These are phyloP conservation scores for Evansstolkia leycettana DNA, from an alignment of 495 filamentous ascomycete genomes.

Conservation along the genomic window DNA sequence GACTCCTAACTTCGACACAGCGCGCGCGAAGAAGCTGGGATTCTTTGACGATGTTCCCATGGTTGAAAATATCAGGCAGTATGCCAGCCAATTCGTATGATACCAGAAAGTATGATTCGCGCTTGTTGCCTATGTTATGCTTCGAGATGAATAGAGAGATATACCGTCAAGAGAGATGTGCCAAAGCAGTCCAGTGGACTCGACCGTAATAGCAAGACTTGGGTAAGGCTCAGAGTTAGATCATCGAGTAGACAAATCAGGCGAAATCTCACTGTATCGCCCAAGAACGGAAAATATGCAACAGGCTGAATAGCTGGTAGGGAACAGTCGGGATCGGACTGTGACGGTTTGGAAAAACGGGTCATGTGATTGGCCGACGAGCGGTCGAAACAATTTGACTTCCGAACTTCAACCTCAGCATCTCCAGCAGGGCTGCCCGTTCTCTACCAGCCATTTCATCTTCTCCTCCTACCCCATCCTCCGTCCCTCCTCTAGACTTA, in stretches of 20 bases:
- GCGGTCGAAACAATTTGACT: constrained; percentile 40
- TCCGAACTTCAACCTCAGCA: constrained; percentile 39
- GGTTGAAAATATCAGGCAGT: constrained; percentile 43
- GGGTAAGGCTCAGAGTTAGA: too few species aligned
- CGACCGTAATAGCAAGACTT: too few species aligned
- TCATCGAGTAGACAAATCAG: too few species aligned
- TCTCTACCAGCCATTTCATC: constrained; percentile 9
- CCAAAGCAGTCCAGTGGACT: too few species aligned
- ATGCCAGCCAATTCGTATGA: constrained; percentile 24
- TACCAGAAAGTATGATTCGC: too few species aligned
- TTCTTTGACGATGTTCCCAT: constrained; percentile 47
- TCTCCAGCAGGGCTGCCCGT: constrained; percentile 23
- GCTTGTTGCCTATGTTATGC: too few species aligned
- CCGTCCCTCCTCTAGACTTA: constrained; percentile 6
- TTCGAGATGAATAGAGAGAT: too few species aligned
- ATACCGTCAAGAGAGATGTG: neutral
- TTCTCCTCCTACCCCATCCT: constrained; percentile 20
- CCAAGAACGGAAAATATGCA: too few species aligned
- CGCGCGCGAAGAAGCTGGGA: constrained; percentile 43
- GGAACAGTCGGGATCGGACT: constrained; percentile 26
- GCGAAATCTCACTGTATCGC: too few species aligned
- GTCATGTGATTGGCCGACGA: constrained; percentile 39
- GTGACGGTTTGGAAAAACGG: constrained; percentile 33
- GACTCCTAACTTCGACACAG: constrained; percentile 55
- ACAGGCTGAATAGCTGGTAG: too few species aligned